These are phyloP conservation scores for Geotrichum fermentans DNA, from an alignment of 1,139 yeast species.

Conservation along the genomic window DNA sequence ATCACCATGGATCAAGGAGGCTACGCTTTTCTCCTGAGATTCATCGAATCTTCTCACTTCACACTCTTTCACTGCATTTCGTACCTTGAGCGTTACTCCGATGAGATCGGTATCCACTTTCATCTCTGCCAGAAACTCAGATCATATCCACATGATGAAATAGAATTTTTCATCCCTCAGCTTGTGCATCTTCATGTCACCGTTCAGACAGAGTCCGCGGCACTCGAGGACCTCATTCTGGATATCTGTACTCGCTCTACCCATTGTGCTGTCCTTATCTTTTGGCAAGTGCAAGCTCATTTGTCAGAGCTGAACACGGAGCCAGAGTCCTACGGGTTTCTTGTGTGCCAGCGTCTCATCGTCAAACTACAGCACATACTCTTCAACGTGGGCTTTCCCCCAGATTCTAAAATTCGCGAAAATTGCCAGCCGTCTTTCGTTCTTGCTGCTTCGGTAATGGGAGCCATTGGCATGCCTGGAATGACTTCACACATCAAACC, in stretches of 20 bases:
- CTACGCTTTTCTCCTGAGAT: constrained; percentile 45
- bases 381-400: constrained; percentile 52
- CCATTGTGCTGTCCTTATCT: constrained; percentile 70
- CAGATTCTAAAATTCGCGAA: constrained; percentile 58
- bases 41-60: constrained; percentile 56
- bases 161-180: constrained; percentile 89
- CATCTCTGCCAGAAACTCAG: constrained; percentile 61
- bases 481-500: constrained; percentile 56
- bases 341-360: constrained; percentile 70
- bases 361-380: constrained; percentile 75
- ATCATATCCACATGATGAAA: constrained; percentile 57
- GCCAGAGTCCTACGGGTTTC: constrained; percentile 78
- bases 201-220: constrained; percentile 87
- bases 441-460: constrained; percentile 61
- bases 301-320: constrained; percentile 56
- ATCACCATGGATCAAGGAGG: constrained; percentile 29
- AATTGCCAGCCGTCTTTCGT: constrained; percentile 70
- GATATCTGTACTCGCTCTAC: constrained; percentile 68
- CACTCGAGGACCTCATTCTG: constrained; percentile 73
- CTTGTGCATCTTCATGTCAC: constrained; percentile 76
- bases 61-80: constrained; percentile 65
- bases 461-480: constrained; percentile 60
- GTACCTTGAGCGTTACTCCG: constrained; percentile 54
- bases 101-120: constrained; percentile 75
- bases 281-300: constrained; percentile 89